A percentile compares a stretch with the other conserved stretches of the same genome.
Conservation (phyloP, 176 grass and related monocot genomes). For the Oryza brachyantha region DNA sequence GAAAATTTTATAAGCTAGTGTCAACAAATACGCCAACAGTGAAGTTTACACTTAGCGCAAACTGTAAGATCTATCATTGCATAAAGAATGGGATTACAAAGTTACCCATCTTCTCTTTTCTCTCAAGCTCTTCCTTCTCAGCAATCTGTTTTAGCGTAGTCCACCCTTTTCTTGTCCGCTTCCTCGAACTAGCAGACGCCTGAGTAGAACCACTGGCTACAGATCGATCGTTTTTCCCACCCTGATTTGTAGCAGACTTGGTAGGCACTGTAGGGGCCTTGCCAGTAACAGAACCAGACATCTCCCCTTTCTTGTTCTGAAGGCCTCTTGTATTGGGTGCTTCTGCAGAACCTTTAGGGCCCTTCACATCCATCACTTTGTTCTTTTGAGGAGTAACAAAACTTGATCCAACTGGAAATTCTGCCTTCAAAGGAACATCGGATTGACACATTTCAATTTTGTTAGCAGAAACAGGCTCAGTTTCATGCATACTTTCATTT, state of each 20-base stretch:
- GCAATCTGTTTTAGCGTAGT: constrained; percentile 71
- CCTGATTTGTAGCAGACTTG: constrained; percentile 1
- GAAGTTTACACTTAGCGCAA: neutral
- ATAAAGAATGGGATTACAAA: constrained; percentile 68
- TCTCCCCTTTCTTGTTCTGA: constrained; percentile 21
- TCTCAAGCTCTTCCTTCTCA: constrained; percentile 52
- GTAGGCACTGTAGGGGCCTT: constrained; percentile 18
- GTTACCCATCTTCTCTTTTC: constrained; percentile 49
- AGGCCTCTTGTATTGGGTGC: constrained; percentile 16
- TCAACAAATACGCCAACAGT: neutral
- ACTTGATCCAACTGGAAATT: neutral
- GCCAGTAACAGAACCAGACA: constrained; percentile 22
- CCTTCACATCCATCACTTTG: constrained; percentile 11
- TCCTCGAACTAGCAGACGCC: constrained; percentile 45
- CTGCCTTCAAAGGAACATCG: neutral
- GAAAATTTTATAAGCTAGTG: neutral
- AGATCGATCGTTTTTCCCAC: constrained; percentile 10
- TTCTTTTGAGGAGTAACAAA: constrained; percentile 39
- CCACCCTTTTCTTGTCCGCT: constrained; percentile 74
- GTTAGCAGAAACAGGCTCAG: neutral
- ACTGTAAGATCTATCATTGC: constrained; percentile 14
- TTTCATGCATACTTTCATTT: neutral
- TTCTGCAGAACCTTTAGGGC: constrained; percentile 8
- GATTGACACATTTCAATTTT: neutral
- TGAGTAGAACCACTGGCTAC: constrained; percentile 12